Conservation (phyloP, 176 grass and related monocot genomes). For the Avena sativa region DNA sequence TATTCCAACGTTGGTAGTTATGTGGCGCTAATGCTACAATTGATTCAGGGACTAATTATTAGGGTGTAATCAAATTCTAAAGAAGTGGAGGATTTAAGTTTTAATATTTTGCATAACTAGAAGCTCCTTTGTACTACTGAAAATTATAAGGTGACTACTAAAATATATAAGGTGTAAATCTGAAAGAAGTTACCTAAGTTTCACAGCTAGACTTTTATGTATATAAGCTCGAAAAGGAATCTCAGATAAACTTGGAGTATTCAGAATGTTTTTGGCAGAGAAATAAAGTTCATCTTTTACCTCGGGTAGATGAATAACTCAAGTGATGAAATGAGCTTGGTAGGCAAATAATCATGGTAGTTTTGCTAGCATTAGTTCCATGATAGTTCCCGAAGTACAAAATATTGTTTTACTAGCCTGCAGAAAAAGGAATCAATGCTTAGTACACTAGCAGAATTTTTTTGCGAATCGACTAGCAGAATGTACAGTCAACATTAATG, state of each 20-base stretch:
- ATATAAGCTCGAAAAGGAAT: conserved; percentile 74
- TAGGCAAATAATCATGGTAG: conserved; percentile 80
- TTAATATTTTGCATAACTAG: not conserved
- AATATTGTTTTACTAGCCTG: conserved; percentile 81
- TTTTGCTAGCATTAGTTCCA: conserved; percentile 75
- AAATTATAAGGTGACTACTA: not conserved
- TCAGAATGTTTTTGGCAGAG: conserved; percentile 88
- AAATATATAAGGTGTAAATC: not conserved
- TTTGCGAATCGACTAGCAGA: not conserved
- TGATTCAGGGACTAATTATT: too few species aligned
- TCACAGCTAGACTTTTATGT: conserved; percentile 54
- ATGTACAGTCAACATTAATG: not conserved
- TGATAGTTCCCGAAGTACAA: conserved; percentile 89
- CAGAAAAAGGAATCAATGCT: conserved; percentile 37
- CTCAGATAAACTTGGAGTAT: conserved; percentile 67
- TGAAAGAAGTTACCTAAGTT: conserved; percentile 58
- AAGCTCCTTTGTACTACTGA: not conserved
- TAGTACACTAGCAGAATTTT: conserved; percentile 13
- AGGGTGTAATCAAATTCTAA: too few species aligned
- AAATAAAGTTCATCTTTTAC: conserved; percentile 80
- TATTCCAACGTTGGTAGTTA: too few species aligned
- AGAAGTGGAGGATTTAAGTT: not conserved
- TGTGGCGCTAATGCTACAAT: too few species aligned
- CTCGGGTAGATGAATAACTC: conserved; percentile 69
- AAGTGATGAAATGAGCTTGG: conserved; percentile 76